Base-by-base conservation (phyloP, 352 stramenopile species). In the Phytopythium delawarense region DNA sequence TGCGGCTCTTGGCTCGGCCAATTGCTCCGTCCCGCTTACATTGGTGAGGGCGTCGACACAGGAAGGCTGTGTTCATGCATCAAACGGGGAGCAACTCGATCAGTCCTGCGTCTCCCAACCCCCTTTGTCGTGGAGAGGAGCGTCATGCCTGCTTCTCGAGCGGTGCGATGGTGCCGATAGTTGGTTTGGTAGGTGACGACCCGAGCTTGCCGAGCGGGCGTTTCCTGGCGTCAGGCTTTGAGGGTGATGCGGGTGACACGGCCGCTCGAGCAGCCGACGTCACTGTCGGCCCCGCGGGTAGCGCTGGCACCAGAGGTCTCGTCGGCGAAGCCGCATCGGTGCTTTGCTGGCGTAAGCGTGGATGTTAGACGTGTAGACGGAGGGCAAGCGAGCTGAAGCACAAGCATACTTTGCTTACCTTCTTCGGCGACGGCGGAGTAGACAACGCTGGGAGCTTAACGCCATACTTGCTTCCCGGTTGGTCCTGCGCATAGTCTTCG, bases 391-490 rank as follows among this genome's bases (percentile, higher is more conserved):
- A 40, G 34, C n/a, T 15, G 13, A n/a, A 15, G 16, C 12, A 50
- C 7, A 9, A 49, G 18, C 28, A 7, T 60, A 76, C 73, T n/a
- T 9, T 37, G 32, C 32, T 37, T 39, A 39, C 34, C 61, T 78
- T 82, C 45, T 78, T 85, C 8, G 66, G 66, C 25, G 62, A 72
- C 20, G 49, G 37, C n/a, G 69, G 44, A 2, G 66, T 20, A 23
- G 67, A 58, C 25, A 89, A 59, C 9, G 58, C 65, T 4, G 79
- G 79, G 25, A 89, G 42, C 48, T 84, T 87, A 44, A 87, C 65
- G 9, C 61, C 51, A 28, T 82, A 69, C 66, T 81, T 88, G 18
- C 35, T 58, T 40, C 25, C 42, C 12, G 25, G 0, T 4, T 16
- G 48, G 25, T 23, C 25, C 48, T 54, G 48, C 28, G 44, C 13